phyloP scores from a whole-genome alignment of 1,284 basidiomycete genomes.

The Violaceomyces palustris region DNA sequence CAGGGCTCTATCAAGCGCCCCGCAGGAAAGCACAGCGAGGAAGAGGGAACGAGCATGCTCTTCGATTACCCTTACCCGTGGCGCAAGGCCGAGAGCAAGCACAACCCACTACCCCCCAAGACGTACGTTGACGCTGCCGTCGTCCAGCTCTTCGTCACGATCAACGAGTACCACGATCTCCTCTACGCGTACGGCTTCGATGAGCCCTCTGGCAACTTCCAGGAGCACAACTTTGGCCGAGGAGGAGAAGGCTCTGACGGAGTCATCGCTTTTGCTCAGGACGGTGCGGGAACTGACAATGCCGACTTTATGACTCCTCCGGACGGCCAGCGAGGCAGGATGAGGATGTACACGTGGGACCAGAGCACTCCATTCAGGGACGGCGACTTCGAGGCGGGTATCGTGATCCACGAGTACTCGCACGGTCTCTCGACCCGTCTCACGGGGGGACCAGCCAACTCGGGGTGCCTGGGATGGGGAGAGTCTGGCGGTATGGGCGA shows the following conservation, averaged over 20 bases:
- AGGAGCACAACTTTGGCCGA: constrained; percentile 87
- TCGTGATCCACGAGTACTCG: constrained; percentile 54
- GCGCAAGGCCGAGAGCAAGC: constrained; percentile 38
- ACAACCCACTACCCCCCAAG: constrained; percentile 23
- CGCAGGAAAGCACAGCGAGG: constrained; percentile 15
- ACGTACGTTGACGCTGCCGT: constrained; percentile 30
- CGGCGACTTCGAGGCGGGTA: constrained; percentile 72
- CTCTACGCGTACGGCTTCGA: constrained; percentile 67
- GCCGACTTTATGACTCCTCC: constrained; percentile 60
- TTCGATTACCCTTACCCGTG: constrained; percentile 44
- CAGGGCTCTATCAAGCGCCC: constrained; percentile 20
- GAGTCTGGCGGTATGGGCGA: constrained; percentile 87
- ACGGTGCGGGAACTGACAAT: constrained; percentile 69
- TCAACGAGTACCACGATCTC: constrained; percentile 43
- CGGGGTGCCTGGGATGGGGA: constrained; percentile 79
- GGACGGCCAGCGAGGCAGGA: constrained; percentile 68
- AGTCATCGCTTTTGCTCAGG: constrained; percentile 90
- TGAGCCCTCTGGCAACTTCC: constrained; percentile 90
- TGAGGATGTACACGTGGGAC: constrained; percentile 92
- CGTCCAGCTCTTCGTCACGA: constrained; percentile 39
- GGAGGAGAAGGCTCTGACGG: constrained; percentile 82
- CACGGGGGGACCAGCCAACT: constrained; percentile 88
- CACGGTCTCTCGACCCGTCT: constrained; percentile 89
- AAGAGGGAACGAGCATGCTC: constrained; percentile 30
- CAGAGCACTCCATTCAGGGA: constrained; percentile 69